Evolutionary conservation across 2,329 filamentous ascomycete genomes (phyloP).

Genomic region (Moelleriella libera): DNA sequence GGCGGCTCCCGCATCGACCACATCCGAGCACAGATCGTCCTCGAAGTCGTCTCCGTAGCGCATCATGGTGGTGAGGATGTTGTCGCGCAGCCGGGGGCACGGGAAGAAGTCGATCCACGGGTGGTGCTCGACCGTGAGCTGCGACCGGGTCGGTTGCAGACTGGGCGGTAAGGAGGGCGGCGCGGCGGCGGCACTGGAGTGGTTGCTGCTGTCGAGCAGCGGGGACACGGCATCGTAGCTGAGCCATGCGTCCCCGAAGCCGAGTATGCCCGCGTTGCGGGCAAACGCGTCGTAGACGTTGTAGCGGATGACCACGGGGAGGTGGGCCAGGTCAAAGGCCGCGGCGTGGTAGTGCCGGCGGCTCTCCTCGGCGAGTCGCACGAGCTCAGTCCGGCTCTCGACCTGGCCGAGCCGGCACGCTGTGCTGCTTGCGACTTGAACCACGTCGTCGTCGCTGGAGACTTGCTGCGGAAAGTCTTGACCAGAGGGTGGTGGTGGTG

Average conservation of each 20-base stretch:
- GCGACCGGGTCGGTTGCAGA: slow-evolving; percentile 14
- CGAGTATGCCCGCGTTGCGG: slow-evolving; percentile 4
- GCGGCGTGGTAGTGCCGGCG: neutral
- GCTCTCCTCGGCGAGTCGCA: neutral
- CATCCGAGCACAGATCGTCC: slow-evolving; percentile 1
- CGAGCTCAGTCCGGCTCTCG: neutral
- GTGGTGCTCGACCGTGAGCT: slow-evolving; percentile 13
- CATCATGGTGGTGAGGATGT: slow-evolving; percentile 8
- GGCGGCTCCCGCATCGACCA: neutral
- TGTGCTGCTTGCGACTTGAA: neutral
- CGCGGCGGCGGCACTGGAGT: neutral
- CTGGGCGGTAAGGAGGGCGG: slow-evolving; percentile 3
- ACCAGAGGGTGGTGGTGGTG: too few relatives aligned
- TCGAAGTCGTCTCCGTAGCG: neutral
- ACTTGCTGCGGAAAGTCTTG: neutral
- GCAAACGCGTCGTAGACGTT: slow-evolving; percentile 8
- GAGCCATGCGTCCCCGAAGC: slow-evolving; percentile 5
- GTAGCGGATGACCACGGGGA: slow-evolving; percentile 5
- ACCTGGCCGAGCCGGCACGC: neutral
- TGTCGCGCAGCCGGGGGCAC: slow-evolving; percentile 14
- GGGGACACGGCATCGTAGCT: slow-evolving; percentile 9
- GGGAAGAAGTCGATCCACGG: slow-evolving; percentile 20
- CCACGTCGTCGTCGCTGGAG: neutral
- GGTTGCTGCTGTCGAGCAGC: slow-evolving; percentile 2
- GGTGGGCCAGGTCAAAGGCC: neutral